Percentiles rank a stretch among this genome's conserved stretches.
These are phyloP conservation scores for Dipodascopsis uninucleata DNA, from an alignment of 805 yeast species.

Conservation along the genomic window DNA sequence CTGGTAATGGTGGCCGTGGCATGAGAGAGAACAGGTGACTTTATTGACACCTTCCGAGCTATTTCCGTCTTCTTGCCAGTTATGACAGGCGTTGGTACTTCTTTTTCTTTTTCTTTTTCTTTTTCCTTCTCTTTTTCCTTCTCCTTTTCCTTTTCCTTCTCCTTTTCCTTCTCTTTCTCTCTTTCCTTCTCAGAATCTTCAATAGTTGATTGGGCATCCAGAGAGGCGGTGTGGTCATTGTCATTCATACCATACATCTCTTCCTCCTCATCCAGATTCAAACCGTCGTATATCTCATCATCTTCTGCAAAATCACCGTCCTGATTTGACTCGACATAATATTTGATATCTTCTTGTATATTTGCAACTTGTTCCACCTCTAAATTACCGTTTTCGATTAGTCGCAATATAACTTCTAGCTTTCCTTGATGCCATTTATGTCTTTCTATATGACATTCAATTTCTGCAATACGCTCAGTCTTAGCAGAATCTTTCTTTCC, in stretches of 20 bases:
- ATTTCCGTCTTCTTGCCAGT: constrained; percentile 5
- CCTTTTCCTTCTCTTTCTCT: constrained; percentile 28
- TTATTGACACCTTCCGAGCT: constrained; percentile 15
- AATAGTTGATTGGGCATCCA: constrained; percentile 14
- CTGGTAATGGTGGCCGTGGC: constrained; percentile 25
- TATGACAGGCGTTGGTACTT: constrained; percentile 7
- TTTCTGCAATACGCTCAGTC: constrained; percentile 58
- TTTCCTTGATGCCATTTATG: constrained; percentile 74
- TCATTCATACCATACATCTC: constrained; percentile 41
- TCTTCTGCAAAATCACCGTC: constrained; percentile 92
- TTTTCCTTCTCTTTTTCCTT: constrained; percentile 8
- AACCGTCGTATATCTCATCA: constrained; percentile 84
- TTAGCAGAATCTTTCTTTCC: constrained; percentile 57
- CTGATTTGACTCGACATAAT: constrained; percentile 89
- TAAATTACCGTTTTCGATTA: constrained; percentile 74
- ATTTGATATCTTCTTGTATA: constrained; percentile 83
- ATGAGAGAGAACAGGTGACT: constrained; percentile 27
- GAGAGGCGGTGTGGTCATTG: constrained; percentile 23
- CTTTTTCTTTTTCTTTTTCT: constrained; percentile 16
- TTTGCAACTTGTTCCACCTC: constrained; percentile 73
- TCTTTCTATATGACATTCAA: constrained; percentile 61
- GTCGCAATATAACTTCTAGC: constrained; percentile 71
- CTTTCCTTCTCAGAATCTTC: too few species aligned
- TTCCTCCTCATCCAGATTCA: constrained; percentile 61
- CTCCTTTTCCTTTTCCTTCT: constrained; percentile 23